Evolutionary conservation across 139 green algal genomes (phyloP).

Genomic region (Spirogloea muscicola): DNA sequence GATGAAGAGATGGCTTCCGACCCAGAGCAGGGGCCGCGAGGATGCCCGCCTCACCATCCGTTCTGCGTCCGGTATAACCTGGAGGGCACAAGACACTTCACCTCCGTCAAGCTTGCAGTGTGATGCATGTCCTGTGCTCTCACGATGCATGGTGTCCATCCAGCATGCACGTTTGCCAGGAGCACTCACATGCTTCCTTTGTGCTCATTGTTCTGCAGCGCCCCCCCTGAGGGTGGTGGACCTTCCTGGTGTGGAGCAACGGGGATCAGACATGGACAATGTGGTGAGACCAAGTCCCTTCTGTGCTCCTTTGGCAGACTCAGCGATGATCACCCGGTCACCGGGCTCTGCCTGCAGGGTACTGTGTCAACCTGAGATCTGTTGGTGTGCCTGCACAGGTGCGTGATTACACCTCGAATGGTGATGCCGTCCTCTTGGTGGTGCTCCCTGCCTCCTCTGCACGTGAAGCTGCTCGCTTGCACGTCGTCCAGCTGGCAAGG

Average conservation of each 20-base stretch:
- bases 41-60: slow-evolving; percentile 11
- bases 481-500: slow-evolving; percentile 10
- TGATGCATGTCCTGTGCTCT: no score
- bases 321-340: no score
- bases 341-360: no score
- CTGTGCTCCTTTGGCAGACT: neutral
- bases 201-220: slow-evolving; percentile 1
- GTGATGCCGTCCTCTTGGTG: slow-evolving; percentile 28
- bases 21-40: neutral
- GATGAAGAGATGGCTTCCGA: slow-evolving; percentile 24
- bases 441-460: neutral
- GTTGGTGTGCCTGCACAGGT: slow-evolving; percentile 7
- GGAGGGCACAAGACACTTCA: neutral
- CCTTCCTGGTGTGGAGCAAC: slow-evolving; percentile 23
- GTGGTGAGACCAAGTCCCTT: slow-evolving; percentile 3
- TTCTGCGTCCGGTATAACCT: neutral
- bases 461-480: neutral
- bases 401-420: neutral
- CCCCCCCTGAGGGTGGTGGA: slow-evolving; percentile 19
- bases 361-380: no score
- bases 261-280: slow-evolving; percentile 27
- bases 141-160: no score
- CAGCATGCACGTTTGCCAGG: neutral
- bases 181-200: neutral
- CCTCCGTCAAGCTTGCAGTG: no score